phyloP scores from a whole-genome alignment of 176 grass and related monocot species.

The Eragrostis nindensis region DNA sequence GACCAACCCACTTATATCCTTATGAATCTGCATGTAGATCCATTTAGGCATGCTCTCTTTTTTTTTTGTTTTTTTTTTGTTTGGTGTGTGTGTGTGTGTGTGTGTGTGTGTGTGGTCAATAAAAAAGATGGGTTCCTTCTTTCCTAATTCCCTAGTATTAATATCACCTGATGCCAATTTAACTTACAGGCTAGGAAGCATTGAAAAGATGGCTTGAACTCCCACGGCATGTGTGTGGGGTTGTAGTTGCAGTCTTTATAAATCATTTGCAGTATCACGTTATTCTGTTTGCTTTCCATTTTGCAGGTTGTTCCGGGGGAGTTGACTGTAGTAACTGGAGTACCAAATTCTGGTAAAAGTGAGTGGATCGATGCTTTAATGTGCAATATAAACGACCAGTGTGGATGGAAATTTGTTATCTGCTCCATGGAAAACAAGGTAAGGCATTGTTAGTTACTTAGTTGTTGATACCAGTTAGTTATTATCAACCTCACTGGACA shows the following conservation, averaged over 20 bases:
- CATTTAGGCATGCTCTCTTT: constrained; percentile 1
- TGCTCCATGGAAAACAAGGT: constrained; percentile 99
- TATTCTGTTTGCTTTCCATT: constrained; percentile 34
- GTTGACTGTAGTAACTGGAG: constrained; percentile 89
- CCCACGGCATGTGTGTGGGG: not conserved
- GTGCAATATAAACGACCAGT: constrained; percentile 82
- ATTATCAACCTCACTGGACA: not conserved
- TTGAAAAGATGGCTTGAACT: constrained; percentile 27
- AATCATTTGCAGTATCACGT: constrained; percentile 8
- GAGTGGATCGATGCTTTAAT: constrained; percentile 98
- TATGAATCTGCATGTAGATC: constrained; percentile 3
- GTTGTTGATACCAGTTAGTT: constrained; percentile 19
- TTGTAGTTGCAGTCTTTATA: constrained; percentile 10
- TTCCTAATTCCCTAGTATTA: not conserved
- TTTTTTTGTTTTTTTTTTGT: not conserved
- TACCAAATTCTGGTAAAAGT: constrained; percentile 98
- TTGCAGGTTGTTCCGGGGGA: constrained; percentile 87
- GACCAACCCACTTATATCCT: not conserved
- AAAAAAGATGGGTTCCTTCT: not conserved
- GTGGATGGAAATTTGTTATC: constrained; percentile 91
- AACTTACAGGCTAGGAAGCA: constrained; percentile 11
- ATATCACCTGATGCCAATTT: constrained; percentile 20
- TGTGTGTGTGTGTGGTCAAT: not conserved
- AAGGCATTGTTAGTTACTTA: constrained; percentile 47
- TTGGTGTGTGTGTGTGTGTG: too few relatives aligned